Evolutionary conservation across 2,329 filamentous ascomycete species (phyloP).

Genomic region (Myriangium duriaei): DNA sequence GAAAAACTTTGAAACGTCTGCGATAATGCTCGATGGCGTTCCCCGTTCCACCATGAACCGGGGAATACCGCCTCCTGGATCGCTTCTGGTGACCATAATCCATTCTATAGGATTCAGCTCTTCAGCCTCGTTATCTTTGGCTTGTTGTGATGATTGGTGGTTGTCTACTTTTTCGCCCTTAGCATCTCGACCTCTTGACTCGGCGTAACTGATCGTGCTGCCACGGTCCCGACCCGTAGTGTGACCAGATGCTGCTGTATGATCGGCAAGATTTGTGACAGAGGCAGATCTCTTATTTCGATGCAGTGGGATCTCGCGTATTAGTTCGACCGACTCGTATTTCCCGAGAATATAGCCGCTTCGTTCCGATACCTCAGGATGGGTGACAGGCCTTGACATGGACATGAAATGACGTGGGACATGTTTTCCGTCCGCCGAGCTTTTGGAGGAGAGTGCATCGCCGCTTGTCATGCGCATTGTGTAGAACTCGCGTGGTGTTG

Average conservation of each 20-base stretch:
- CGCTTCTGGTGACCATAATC: slow-evolving; percentile 84
- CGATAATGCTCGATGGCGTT: slow-evolving; percentile 67
- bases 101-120: slow-evolving; percentile 64
- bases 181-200: slow-evolving; percentile 25
- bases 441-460: slow-evolving; percentile 36
- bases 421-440: slow-evolving; percentile 22
- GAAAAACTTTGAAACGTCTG: slow-evolving; percentile 68
- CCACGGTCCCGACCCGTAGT: slow-evolving; percentile 23
- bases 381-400: slow-evolving; percentile 70
- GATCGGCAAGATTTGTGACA: slow-evolving; percentile 19
- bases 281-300: slow-evolving; percentile 22
- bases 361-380: slow-evolving; percentile 58
- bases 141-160: slow-evolving; percentile 16
- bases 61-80: slow-evolving; percentile 78
- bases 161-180: slow-evolving; percentile 16
- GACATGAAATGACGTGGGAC: slow-evolving; percentile 66
- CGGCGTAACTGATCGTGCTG: slow-evolving; percentile 30
- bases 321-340: slow-evolving; percentile 87
- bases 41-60: slow-evolving; percentile 85
- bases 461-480: slow-evolving; percentile 60
- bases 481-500: slow-evolving; percentile 77
- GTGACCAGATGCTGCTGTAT: slow-evolving; percentile 10
- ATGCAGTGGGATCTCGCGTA: slow-evolving; percentile 61
- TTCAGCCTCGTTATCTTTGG: slow-evolving; percentile 27
- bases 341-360: slow-evolving; percentile 67